A percentile compares a stretch with the other conserved stretches of the same genome.
Conservation (phyloP, 139 green algal genomes). For the Klebsormidium nitens region DNA sequence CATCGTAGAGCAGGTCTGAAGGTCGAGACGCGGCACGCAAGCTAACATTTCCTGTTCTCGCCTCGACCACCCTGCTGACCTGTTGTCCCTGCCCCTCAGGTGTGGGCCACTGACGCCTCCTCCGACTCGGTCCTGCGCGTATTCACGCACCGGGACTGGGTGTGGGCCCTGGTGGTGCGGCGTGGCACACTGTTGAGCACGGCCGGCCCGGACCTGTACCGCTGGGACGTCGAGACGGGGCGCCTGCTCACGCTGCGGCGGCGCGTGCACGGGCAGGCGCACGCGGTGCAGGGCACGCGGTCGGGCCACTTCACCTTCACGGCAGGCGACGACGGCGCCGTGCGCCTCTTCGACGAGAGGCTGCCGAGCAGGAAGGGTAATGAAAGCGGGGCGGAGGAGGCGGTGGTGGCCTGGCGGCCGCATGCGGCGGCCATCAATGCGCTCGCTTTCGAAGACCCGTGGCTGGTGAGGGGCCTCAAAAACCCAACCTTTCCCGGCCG, state of each 20-base stretch:
- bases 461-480: no score
- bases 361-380: not conserved
- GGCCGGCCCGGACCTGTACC: constrained; percentile 21
- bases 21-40: no score
- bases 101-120: no score
- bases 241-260: constrained; percentile 2
- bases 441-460: constrained; percentile 29
- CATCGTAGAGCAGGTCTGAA: no score
- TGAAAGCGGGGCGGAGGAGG: not conserved
- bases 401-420: constrained; percentile 18
- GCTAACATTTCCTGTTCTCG: no score
- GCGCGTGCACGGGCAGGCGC: constrained; percentile 17
- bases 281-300: constrained; percentile 11
- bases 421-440: constrained; percentile 1
- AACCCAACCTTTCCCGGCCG: no score
- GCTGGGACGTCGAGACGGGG: constrained; percentile 34
- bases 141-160: constrained; percentile 21
- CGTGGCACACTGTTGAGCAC: constrained; percentile 9
- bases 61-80: no score
- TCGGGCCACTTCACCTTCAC: constrained; percentile 23
- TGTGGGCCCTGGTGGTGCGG: constrained; percentile 11
- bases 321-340: constrained; percentile 27
- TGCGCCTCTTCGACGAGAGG: constrained; percentile 32
- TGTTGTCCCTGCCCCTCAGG: no score
- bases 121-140: not conserved